Conservation (phyloP, 768 basidiomycete genomes). For the Filobasidium floriforme region DNA sequence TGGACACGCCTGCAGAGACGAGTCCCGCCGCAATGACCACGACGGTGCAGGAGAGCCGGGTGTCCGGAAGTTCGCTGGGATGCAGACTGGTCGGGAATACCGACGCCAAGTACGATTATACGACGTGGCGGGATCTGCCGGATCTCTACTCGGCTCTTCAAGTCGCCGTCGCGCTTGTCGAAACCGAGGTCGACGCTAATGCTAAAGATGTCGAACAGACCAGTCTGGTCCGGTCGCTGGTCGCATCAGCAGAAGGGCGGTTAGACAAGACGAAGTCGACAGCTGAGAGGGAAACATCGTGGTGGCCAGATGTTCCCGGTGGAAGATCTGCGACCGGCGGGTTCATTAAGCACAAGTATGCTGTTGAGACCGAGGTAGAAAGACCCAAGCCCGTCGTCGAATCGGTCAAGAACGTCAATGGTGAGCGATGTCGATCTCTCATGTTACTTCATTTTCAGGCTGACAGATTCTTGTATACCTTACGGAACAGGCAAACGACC, state of each 20-base stretch:
- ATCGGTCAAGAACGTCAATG: conserved; percentile 17
- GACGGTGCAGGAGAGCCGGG: not conserved
- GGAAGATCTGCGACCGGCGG: not conserved
- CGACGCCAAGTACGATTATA: not conserved
- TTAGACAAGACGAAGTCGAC: not conserved
- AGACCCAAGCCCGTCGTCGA: not conserved
- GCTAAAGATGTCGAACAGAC: not conserved
- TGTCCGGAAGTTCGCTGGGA: not conserved
- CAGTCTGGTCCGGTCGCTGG: not conserved
- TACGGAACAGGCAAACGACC: conserved; percentile 13
- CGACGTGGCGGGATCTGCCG: not conserved
- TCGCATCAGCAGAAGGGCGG: not conserved
- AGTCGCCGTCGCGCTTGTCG: not conserved
- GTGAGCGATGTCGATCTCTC: conserved; percentile 1
- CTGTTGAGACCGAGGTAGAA: not conserved
- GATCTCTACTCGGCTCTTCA: not conserved
- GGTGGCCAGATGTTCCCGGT: not conserved
- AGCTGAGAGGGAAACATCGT: not conserved
- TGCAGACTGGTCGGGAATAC: not conserved
- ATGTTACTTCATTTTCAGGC: too few species aligned
- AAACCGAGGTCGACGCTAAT: not conserved
- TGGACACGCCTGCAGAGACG: not conserved
- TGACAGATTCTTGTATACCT: not conserved
- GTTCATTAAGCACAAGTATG: not conserved
- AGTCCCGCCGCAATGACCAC: not conserved